Conservation (phyloP, 139 green algal genomes). For the Haematococcus sp. region DNA sequence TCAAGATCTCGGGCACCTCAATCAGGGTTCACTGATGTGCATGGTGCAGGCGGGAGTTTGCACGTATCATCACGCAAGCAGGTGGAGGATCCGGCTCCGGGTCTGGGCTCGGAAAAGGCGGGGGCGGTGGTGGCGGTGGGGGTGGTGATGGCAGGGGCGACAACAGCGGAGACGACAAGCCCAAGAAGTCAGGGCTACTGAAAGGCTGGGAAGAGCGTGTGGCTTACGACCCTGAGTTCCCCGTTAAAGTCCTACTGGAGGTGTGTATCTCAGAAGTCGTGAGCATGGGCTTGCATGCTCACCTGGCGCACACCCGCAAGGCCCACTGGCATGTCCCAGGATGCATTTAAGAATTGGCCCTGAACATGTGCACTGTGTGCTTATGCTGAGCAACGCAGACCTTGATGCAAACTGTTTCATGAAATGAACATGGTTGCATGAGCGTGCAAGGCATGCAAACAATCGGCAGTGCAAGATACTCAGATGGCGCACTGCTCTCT, state of each 20-base stretch:
- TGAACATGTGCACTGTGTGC: not conserved
- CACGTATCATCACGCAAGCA: not conserved
- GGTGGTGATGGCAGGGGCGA: constrained; percentile 12
- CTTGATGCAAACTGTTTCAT: no score
- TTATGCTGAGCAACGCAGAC: no score
- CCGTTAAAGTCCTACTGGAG: constrained; percentile 89
- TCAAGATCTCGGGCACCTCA: no score
- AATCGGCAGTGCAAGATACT: no score
- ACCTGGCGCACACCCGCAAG: not conserved
- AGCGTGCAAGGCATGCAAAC: no score
- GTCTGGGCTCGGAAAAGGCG: not conserved
- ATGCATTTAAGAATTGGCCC: not conserved
- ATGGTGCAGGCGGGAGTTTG: not conserved
- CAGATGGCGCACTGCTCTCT: no score
- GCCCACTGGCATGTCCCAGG: not conserved
- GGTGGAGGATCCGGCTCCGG: not conserved
- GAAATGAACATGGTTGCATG: no score
- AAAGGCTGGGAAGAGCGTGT: constrained; percentile 89
- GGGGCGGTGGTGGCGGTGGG: constrained; percentile 15
- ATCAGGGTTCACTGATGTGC: not conserved
- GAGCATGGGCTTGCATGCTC: not conserved
- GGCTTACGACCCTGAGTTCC: constrained; percentile 84
- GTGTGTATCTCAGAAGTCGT: not conserved
- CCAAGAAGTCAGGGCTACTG: constrained; percentile 18
- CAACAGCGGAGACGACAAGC: not conserved